A percentile compares a stretch with the other conserved stretches of the same genome.
phyloP scores from a whole-genome alignment of 176 grass and related monocot genomes.

The Oryza rufipogon region DNA sequence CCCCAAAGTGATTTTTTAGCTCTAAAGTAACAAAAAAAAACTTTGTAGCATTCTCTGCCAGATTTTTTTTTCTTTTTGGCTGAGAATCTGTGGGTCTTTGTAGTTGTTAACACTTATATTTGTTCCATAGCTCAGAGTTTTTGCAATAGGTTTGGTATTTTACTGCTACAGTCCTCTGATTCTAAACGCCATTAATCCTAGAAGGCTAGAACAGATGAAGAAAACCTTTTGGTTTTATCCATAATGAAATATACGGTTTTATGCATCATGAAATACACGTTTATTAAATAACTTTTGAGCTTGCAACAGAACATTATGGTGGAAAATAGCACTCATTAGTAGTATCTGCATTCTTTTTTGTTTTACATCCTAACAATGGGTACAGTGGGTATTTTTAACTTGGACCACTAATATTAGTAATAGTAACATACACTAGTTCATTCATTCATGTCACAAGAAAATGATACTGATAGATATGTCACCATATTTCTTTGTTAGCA shows the following conservation, averaged over 20 bases:
- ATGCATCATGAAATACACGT: conserved; percentile 20
- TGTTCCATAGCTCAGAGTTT: background rate
- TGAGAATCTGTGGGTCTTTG: background rate
- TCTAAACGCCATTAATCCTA: conserved; percentile 8
- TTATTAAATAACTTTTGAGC: background rate
- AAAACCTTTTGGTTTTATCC: conserved; percentile 24
- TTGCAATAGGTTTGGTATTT: conserved; percentile 3
- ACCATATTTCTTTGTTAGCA: background rate
- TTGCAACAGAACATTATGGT: conserved; percentile 14
- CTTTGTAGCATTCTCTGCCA: conserved; percentile 7
- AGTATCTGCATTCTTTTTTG: background rate
- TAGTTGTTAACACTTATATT: conserved; percentile 6
- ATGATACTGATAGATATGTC: conserved; percentile 13
- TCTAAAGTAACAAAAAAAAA: conserved; percentile 21
- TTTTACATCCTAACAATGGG: background rate
- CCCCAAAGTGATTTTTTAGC: conserved; percentile 18
- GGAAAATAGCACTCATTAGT: background rate
- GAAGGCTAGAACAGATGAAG: conserved; percentile 6
- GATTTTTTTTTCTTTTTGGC: background rate
- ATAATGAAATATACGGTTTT: conserved; percentile 8
- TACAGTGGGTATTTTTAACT: background rate
- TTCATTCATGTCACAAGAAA: background rate
- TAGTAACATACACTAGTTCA: background rate
- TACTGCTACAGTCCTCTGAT: background rate
- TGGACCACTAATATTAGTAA: background rate